Evolutionary conservation across 2,329 filamentous ascomycete species (phyloP), one percentile per base, ranked within the genome.

Genomic region (Cordyceps javanica): DNA sequence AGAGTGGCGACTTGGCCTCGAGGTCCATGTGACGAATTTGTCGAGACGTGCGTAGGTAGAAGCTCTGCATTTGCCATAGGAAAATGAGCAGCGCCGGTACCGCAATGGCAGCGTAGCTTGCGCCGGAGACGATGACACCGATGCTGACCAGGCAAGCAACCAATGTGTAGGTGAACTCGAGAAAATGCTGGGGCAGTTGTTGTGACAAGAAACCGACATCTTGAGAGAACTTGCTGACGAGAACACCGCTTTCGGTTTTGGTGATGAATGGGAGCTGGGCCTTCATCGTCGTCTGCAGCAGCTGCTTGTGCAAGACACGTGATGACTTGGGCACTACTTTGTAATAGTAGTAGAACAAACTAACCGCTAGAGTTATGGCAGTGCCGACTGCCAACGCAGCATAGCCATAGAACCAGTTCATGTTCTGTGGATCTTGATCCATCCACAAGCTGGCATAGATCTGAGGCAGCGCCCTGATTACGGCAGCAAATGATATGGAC

Each of bases 21-120:
- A 74, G 62, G 25, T 74, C 70, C 19, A 75, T 59, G 7, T 70
- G 57, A 6, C 72, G 66, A 6, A 74, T 55, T 60, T 75, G 72
- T 2, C 72, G 62, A 2, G 72, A 73, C 2, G 71, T 73, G 13
- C 65, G 63, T 0, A 74, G 63, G 55, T 73, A 73, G 28, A 68
- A 67, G 19, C 63, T 64, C 42, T 71, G 69, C n/a, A 72, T 58
- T 5, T 64, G 14, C 49, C 67, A 73, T 3, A 73, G 58, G 1
- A 61, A 46, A 11, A 60, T 26, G 23, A 62, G 23, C 16, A 66
- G 44, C 39, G 68, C 58, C 1, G 69, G 69, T 4, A 68, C 58
- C 0, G 64, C 65, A 8, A 69, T 53, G 4, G 68, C 66, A 39
- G 72, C 57, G 51, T 69, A 70, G 48, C 65, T 63, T 8, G 65